Base-by-base conservation (phyloP, 2,329 filamentous ascomycete genomes). In the Epichloe sp. region DNA sequence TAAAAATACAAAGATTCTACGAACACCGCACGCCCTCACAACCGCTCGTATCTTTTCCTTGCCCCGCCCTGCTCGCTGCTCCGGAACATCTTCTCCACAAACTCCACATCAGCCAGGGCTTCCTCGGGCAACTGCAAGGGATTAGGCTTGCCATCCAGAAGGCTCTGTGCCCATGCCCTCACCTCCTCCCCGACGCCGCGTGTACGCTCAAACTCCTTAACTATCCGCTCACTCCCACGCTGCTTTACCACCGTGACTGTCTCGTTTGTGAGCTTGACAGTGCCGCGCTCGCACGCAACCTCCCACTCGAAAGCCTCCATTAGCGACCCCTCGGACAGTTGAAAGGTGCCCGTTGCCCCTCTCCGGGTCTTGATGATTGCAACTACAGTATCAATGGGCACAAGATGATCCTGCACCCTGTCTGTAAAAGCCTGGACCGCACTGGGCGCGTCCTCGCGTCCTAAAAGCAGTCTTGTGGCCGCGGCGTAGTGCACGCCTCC, bases 401-500 rank as follows among this genome's bases (percentile, higher is more conserved):
- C 73, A 8, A 88, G 69, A 57, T 82, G 72, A 49, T 71, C 61
- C 54, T 78, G 73, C 45, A 78, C 65, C 56, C 78, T 74, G 4
- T 68, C 60, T 1, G 80, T 79, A 53, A 78, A 77, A 0, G 80
- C 80, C 17, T 71, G 69, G 3, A 84, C 65, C 36, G 65, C 69
- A 12, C 67, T 64, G 31, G 77, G 55, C 15, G 47, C 68, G 8
- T 72, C 66, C 45, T 75, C 68, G 4, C 70, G 68, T 0, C 65
- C 54, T 2, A 88, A 68, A 42, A 90, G 61, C 35, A 77, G 63
- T 15, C 85, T 71, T 47, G 83, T 72, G 0, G 68, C 80, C 7
- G 85, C 85, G 6, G 82, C 71, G 54, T 79, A 82, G 64, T 90
- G 86, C 26, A 90, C 83, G 43, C 86, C 86, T 14, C 79, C 84